Percentiles rank a stretch among this genome's conserved stretches.
Evolutionary conservation across 495 filamentous ascomycete genomes (phyloP).

Genomic region (Durotheca rogersii): DNA sequence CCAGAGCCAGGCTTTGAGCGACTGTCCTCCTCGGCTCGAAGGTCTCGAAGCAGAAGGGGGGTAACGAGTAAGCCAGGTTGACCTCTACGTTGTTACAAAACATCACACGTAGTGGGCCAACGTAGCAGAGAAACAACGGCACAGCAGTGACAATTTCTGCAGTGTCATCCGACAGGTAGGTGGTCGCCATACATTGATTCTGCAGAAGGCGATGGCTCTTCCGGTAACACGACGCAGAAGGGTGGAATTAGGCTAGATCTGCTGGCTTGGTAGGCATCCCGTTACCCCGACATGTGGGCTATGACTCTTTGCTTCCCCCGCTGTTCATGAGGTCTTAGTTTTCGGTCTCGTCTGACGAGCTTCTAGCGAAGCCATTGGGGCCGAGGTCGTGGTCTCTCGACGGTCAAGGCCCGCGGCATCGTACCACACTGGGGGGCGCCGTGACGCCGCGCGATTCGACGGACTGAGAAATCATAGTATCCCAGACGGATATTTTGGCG

Average conservation of each 20-base stretch:
- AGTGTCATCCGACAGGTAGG: neutral
- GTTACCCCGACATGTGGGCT: too few relatives aligned
- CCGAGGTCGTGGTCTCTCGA: neutral
- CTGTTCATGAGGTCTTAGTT: too few relatives aligned
- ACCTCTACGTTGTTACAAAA: neutral
- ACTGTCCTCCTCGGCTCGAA: too few relatives aligned
- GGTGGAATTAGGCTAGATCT: neutral
- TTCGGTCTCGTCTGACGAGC: too few relatives aligned
- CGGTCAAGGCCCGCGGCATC: neutral
- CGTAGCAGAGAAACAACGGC: neutral
- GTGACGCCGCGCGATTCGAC: neutral
- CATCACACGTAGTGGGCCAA: neutral
- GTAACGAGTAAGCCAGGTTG: neutral
- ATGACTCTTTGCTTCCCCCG: too few relatives aligned
- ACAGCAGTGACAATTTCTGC: neutral
- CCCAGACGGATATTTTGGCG: neutral
- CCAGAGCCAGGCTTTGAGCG: too few relatives aligned
- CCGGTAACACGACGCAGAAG: neutral
- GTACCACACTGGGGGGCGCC: neutral
- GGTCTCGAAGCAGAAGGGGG: too few relatives aligned
- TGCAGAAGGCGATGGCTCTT: neutral
- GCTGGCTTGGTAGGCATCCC: neutral
- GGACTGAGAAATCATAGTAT: neutral
- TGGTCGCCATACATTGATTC: neutral
- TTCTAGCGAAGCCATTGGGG: too few relatives aligned